Evolutionary conservation across 2,329 filamentous ascomycete genomes (phyloP).

Genomic region (Trichoderma guizhouense): DNA sequence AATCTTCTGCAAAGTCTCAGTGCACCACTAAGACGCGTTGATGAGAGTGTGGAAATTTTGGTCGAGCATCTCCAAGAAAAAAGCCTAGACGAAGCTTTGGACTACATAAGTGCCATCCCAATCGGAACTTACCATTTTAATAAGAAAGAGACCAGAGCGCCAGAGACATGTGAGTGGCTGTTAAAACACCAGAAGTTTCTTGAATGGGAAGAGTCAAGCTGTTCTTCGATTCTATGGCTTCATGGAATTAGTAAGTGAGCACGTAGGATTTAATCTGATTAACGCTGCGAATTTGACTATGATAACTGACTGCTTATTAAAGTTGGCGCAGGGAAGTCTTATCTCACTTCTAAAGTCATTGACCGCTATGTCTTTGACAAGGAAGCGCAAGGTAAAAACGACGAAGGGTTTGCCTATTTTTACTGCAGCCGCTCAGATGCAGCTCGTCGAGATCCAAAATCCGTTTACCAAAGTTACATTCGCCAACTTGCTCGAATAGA

Average conservation of each 20-base stretch:
- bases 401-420: not conserved
- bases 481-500: not conserved
- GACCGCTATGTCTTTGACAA: not conserved
- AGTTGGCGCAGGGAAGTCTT: not conserved
- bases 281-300: not conserved
- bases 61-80: not conserved
- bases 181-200: not conserved
- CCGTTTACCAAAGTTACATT: not conserved
- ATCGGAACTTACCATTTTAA: not conserved
- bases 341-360: not conserved
- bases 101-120: not conserved
- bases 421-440: not conserved
- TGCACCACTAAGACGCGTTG: not conserved
- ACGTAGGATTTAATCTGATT: accelerated
- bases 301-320: not conserved
- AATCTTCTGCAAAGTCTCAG: not conserved
- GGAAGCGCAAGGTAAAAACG: not conserved
- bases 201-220: not conserved
- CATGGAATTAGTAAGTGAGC: not conserved
- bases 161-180: not conserved
- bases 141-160: not conserved
- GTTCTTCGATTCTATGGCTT: not conserved
- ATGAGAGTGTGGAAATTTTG: not conserved
- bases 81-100: not conserved
- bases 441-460: not conserved